These are phyloP conservation scores for Nicotiana knightiana DNA, from an alignment of 257 asterid genomes.

Conservation along the genomic window DNA sequence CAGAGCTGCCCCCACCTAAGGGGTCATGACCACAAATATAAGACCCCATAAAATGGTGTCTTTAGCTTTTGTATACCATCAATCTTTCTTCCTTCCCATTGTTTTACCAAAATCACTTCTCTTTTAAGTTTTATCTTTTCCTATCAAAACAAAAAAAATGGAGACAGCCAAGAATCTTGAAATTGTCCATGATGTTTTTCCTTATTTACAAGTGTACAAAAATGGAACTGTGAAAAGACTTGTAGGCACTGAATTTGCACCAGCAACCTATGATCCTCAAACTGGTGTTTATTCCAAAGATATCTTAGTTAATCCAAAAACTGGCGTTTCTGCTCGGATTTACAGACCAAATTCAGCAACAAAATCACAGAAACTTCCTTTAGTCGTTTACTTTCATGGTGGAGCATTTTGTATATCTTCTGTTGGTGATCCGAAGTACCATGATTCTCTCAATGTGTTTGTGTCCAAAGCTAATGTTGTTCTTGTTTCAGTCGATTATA, in stretches of 20 bases:
- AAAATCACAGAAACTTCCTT: conserved; percentile 36
- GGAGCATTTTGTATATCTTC: conserved; percentile 68
- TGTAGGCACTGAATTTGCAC: conserved; percentile 38
- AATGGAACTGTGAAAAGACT: conserved; percentile 56
- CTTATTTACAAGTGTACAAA: conserved; percentile 41
- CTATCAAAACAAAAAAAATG: conserved; percentile 14
- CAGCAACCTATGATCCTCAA: conserved; percentile 33
- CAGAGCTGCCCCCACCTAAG: background rate
- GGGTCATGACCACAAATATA: background rate
- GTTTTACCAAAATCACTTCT: background rate
- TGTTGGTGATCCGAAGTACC: conserved; percentile 49
- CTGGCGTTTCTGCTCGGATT: conserved; percentile 47
- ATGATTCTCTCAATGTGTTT: conserved; percentile 36
- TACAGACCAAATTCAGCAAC: conserved; percentile 33
- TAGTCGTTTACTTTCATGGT: conserved; percentile 68
- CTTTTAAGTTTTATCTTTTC: background rate
- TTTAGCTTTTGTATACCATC: background rate
- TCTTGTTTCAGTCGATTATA: conserved; percentile 47
- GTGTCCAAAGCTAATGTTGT: conserved; percentile 39
- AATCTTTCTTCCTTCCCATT: background rate
- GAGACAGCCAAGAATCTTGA: conserved; percentile 26
- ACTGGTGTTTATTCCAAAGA: conserved; percentile 58
- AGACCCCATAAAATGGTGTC: background rate
- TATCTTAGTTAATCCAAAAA: conserved; percentile 27
- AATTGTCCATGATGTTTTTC: conserved; percentile 42